phyloP scores from a whole-genome alignment of 192 early-diverging fungal genomes.

The Umbelopsis sp. region DNA sequence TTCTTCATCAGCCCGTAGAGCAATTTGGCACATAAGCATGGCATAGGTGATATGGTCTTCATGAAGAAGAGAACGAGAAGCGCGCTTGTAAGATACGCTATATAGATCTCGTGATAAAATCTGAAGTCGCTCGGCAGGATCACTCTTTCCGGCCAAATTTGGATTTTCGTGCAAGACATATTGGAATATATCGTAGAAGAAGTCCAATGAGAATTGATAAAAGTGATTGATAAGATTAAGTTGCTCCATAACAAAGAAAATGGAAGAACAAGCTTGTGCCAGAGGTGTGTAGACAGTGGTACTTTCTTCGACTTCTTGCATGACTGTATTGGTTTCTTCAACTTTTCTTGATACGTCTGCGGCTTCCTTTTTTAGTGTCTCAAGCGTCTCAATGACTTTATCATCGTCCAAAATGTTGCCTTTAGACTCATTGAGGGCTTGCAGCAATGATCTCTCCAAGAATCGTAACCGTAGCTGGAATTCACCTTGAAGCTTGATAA shows the following conservation, averaged over 20 bases:
- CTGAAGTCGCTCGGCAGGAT: slow-evolving; percentile 68
- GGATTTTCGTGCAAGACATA: slow-evolving; percentile 80
- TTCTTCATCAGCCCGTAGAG: slow-evolving; percentile 63
- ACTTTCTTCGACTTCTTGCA: slow-evolving; percentile 95
- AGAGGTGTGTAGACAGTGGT: slow-evolving; percentile 89
- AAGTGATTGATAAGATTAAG: slow-evolving; percentile 86
- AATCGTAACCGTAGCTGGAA: slow-evolving; percentile 91
- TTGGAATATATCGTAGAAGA: slow-evolving; percentile 93
- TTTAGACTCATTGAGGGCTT: slow-evolving; percentile 91
- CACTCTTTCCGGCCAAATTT: slow-evolving; percentile 63
- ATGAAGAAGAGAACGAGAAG: slow-evolving; percentile 83
- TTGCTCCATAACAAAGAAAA: slow-evolving; percentile 98
- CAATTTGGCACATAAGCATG: slow-evolving; percentile 86
- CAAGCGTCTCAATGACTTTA: slow-evolving; percentile 89
- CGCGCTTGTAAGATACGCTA: slow-evolving; percentile 75
- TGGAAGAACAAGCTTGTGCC: slow-evolving; percentile 86
- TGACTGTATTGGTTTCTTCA: slow-evolving; percentile 90
- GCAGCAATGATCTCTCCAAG: slow-evolving; percentile 91
- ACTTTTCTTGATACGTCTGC: slow-evolving; percentile 92
- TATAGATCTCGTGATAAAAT: slow-evolving; percentile 87
- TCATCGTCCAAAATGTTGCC: slow-evolving; percentile 99
- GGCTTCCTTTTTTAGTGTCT: slow-evolving; percentile 95
- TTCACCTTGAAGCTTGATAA: slow-evolving; percentile 95
- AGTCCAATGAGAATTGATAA: slow-evolving; percentile 98
- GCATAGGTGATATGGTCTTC: slow-evolving; percentile 92